Percentiles rank a stretch among this genome's conserved stretches.
These are phyloP conservation scores for Pythium aquatile DNA, from an alignment of 352 stramenopile species.

Conservation along the genomic window DNA sequence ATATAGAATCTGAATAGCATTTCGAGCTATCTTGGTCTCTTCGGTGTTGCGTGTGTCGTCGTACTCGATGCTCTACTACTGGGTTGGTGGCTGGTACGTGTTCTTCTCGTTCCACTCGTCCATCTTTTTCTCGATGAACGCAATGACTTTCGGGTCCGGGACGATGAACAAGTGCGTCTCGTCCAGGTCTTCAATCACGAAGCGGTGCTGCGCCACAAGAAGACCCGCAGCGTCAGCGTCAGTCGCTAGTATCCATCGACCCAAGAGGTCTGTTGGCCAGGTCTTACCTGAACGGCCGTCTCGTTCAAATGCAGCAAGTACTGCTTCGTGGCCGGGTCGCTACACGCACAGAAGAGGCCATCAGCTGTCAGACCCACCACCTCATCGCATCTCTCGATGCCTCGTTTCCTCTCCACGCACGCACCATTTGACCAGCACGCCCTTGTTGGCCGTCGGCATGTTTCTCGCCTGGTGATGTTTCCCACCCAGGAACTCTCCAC, in stretches of 20 bases:
- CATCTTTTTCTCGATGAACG: slow-evolving; percentile 88
- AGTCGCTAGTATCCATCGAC: not conserved
- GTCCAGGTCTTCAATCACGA: slow-evolving; percentile 87
- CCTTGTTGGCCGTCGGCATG: slow-evolving; percentile 84
- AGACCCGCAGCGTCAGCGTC: not conserved
- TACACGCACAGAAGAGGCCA: slow-evolving; percentile 26
- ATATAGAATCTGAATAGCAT: slow-evolving; percentile 1
- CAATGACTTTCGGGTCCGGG: slow-evolving; percentile 74
- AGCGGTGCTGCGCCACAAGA: slow-evolving; percentile 49
- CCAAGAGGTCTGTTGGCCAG: not conserved
- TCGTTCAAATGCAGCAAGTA: slow-evolving; percentile 84
- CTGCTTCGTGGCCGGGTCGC: slow-evolving; percentile 83
- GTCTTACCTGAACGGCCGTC: slow-evolving; percentile 71
- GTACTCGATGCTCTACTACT: slow-evolving; percentile 26
- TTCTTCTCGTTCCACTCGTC: slow-evolving; percentile 90
- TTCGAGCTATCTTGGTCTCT: not conserved
- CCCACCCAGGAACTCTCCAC: not conserved
- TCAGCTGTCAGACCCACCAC: slow-evolving; percentile 3
- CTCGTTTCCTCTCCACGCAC: slow-evolving; percentile 7
- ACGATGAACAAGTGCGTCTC: slow-evolving; percentile 87
- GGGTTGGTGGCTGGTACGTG: slow-evolving; percentile 80
- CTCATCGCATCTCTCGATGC: not conserved
- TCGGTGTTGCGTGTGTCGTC: not conserved
- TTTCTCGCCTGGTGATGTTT: not conserved
- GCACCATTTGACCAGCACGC: slow-evolving; percentile 83